Evolutionary conservation across 2,329 filamentous ascomycete species (phyloP).

Genomic region (Talaromyces piceae): DNA sequence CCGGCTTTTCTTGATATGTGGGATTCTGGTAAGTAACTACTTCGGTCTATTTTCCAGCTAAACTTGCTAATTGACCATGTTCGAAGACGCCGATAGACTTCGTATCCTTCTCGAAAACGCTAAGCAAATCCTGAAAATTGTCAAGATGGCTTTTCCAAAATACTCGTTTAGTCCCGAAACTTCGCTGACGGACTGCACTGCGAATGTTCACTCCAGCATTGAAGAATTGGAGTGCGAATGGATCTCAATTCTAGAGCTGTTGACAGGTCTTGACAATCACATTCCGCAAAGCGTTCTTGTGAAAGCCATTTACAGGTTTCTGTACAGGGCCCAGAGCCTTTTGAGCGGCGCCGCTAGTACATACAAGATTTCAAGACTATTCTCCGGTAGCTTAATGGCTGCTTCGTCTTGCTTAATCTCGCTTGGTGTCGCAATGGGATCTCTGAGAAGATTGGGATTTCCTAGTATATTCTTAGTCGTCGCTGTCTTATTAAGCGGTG

Average conservation of each 20-base stretch:
- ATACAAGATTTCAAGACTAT: slow-evolving; percentile 60
- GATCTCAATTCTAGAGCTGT: slow-evolving; percentile 35
- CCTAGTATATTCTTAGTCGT: slow-evolving; percentile 37
- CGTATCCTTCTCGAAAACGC: slow-evolving; percentile 72
- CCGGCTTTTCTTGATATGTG: slow-evolving; percentile 71
- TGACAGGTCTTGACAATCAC: slow-evolving; percentile 10
- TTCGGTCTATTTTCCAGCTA: slow-evolving; percentile 13
- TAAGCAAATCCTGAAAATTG: slow-evolving; percentile 68
- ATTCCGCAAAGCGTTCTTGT: slow-evolving; percentile 15
- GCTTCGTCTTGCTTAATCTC: slow-evolving; percentile 37
- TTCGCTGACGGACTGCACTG: slow-evolving; percentile 17
- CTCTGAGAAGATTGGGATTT: slow-evolving; percentile 21
- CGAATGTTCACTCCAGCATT: slow-evolving; percentile 27
- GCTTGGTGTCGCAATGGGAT: slow-evolving; percentile 21
- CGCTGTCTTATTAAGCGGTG: slow-evolving; percentile 58
- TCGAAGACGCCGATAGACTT: slow-evolving; percentile 45
- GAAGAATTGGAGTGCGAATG: slow-evolving; percentile 64
- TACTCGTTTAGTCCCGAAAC: slow-evolving; percentile 39
- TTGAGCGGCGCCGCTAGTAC: slow-evolving; percentile 91
- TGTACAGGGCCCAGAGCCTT: slow-evolving; percentile 63
- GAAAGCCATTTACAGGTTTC: slow-evolving; percentile 46
- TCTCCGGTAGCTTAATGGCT: slow-evolving; percentile 29
- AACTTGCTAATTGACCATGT: not conserved
- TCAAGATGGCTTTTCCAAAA: slow-evolving; percentile 63
- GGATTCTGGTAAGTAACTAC: slow-evolving; percentile 47